A percentile compares a stretch with the other conserved stretches of the same genome.
Evolutionary conservation across 768 basidiomycete species (phyloP).

Genomic region (Strobilomyces dryophilus): DNA sequence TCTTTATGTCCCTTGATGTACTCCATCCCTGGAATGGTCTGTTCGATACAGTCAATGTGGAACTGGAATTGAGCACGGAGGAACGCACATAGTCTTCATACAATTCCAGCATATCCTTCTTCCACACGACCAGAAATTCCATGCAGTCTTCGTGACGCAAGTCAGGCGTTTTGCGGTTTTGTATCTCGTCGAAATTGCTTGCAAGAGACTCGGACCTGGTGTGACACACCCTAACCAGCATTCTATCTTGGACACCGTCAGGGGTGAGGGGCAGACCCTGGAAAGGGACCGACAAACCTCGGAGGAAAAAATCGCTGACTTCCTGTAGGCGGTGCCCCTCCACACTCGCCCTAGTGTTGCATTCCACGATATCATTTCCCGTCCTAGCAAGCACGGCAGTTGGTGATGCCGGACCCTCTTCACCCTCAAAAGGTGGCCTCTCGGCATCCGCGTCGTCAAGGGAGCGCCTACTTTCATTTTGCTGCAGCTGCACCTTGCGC

Average conservation of each 20-base stretch:
- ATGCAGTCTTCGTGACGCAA: conserved; percentile 64
- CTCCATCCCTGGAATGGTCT: conserved; percentile 67
- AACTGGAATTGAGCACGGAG: background rate
- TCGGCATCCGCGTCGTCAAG: conserved; percentile 17
- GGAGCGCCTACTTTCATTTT: conserved; percentile 21
- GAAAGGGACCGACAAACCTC: conserved; percentile 49
- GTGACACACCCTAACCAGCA: conserved; percentile 77
- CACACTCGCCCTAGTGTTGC: conserved; percentile 59
- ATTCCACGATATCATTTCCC: conserved; percentile 50
- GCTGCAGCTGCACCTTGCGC: conserved; percentile 5
- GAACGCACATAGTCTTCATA: conserved; percentile 77
- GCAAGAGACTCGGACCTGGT: conserved; percentile 50
- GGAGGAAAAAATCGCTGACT: conserved; percentile 55
- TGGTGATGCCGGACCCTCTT: conserved; percentile 49
- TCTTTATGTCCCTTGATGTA: conserved; percentile 68
- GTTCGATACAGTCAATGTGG: conserved; percentile 7
- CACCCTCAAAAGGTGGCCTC: conserved; percentile 2
- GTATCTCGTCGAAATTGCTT: conserved; percentile 57
- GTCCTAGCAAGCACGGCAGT: conserved; percentile 62
- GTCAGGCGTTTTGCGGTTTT: conserved; percentile 60
- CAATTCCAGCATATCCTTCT: conserved; percentile 70
- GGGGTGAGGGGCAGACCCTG: background rate
- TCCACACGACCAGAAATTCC: conserved; percentile 87
- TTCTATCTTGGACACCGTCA: conserved; percentile 61
- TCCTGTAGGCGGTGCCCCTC: conserved; percentile 19